Conservation (phyloP, 73 alveolate species). For the Paramecium caudatum region DNA sequence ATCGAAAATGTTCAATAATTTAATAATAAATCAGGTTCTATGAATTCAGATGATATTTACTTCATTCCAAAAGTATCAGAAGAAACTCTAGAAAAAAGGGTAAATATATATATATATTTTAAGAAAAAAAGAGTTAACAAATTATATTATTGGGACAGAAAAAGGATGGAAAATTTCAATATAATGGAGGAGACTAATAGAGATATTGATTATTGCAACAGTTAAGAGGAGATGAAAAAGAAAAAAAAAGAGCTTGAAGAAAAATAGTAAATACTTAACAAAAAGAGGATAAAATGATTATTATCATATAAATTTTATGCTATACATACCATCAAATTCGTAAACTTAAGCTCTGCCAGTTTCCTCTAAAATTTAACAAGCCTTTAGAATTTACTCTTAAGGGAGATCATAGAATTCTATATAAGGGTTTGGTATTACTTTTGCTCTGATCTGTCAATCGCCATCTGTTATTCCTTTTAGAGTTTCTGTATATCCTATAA, state of each 20-base stretch:
- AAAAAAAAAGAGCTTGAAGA: slow-evolving; percentile 34
- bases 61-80: slow-evolving; percentile 26
- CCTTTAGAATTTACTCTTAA: slow-evolving; percentile 34
- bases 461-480: slow-evolving; percentile 15
- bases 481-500: slow-evolving; percentile 59
- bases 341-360: slow-evolving; percentile 35
- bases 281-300: background rate
- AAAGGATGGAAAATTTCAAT: slow-evolving; percentile 10
- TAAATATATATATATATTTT: background rate
- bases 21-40: background rate
- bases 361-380: slow-evolving; percentile 28
- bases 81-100: slow-evolving; percentile 22
- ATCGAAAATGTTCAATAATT: background rate
- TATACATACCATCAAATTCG: slow-evolving; percentile 60
- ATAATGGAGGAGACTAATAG: background rate
- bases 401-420: slow-evolving; percentile 52
- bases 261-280: background rate
- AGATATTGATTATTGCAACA: slow-evolving; percentile 3
- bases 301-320: slow-evolving; percentile 40
- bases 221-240: background rate
- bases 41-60: slow-evolving; percentile 17
- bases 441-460: background rate
- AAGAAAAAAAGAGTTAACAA: slow-evolving; percentile 48
- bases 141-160: slow-evolving; percentile 20
- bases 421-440: background rate